Evolutionary conservation across 768 basidiomycete genomes (phyloP).

Genomic region (Pulveroboletus sp.): DNA sequence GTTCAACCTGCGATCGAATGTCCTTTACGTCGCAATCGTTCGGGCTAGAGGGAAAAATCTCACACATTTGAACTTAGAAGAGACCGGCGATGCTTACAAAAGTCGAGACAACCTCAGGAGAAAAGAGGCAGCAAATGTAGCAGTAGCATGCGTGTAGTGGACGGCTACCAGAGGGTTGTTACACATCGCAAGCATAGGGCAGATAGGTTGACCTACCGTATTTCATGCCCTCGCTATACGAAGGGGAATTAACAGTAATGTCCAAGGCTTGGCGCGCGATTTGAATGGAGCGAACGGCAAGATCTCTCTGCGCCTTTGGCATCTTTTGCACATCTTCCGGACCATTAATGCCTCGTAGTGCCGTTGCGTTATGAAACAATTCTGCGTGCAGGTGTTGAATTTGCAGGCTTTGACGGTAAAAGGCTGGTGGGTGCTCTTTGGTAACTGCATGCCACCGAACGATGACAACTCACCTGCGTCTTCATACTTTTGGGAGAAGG

Average conservation of each 20-base stretch:
- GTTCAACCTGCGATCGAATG: slow-evolving; percentile 74
- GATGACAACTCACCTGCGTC: slow-evolving; percentile 56
- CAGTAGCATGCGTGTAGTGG: slow-evolving; percentile 88
- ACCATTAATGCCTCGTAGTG: slow-evolving; percentile 75
- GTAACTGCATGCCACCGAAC: slow-evolving; percentile 4
- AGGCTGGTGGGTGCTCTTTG: slow-evolving; percentile 43
- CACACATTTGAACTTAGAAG: not conserved
- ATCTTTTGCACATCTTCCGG: slow-evolving; percentile 84
- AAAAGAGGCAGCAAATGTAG: slow-evolving; percentile 90
- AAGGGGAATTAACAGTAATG: slow-evolving; percentile 77
- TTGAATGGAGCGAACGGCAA: slow-evolving; percentile 78
- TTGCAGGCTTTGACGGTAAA: slow-evolving; percentile 84
- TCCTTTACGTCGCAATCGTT: slow-evolving; percentile 74
- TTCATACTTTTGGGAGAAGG: slow-evolving; percentile 77
- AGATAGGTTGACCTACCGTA: slow-evolving; percentile 53
- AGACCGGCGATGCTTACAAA: slow-evolving; percentile 54
- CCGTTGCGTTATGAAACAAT: slow-evolving; percentile 80
- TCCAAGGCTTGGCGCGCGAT: slow-evolving; percentile 79
- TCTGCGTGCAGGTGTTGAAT: slow-evolving; percentile 87
- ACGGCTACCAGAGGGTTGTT: slow-evolving; percentile 48
- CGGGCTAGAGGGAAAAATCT: slow-evolving; percentile 47
- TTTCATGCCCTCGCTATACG: slow-evolving; percentile 89
- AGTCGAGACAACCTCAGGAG: slow-evolving; percentile 80
- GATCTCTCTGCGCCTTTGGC: slow-evolving; percentile 68
- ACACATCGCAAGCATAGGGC: slow-evolving; percentile 1